Conservation (phyloP, 371 early-diverging fungal genomes). For the Mortierella sp. region DNA sequence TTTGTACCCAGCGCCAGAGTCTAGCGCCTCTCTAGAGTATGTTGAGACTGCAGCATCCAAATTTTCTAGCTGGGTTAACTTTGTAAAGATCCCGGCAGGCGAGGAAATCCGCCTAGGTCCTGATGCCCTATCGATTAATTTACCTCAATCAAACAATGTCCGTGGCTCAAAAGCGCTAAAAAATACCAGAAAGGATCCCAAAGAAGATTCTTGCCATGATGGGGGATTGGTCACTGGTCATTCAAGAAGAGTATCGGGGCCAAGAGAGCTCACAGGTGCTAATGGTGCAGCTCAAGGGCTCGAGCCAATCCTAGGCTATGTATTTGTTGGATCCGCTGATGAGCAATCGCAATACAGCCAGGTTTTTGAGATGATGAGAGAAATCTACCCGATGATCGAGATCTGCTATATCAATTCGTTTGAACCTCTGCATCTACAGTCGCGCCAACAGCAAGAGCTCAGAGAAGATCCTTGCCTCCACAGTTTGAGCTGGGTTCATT, state of each 20-base stretch:
- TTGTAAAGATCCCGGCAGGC: slow-evolving; percentile 42
- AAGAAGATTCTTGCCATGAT: slow-evolving; percentile 4
- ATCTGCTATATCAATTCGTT: slow-evolving; percentile 55
- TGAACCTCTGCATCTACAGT: slow-evolving; percentile 38
- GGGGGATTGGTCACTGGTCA: slow-evolving; percentile 38
- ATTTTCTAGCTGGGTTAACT: slow-evolving; percentile 55
- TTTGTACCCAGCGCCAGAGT: slow-evolving; percentile 38
- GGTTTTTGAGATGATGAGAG: slow-evolving; percentile 40
- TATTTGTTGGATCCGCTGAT: slow-evolving; percentile 48
- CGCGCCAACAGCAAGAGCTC: slow-evolving; percentile 36
- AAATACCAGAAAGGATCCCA: neutral
- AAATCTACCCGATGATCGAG: slow-evolving; percentile 37
- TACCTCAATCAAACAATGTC: slow-evolving; percentile 4
- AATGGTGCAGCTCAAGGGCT: neutral
- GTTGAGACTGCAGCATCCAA: slow-evolving; percentile 44
- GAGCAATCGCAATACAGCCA: slow-evolving; percentile 52
- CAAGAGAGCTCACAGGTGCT: neutral
- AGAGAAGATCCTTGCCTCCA: slow-evolving; percentile 42
- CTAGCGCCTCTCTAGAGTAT: slow-evolving; percentile 12
- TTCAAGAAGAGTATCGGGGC: neutral
- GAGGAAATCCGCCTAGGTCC: slow-evolving; percentile 29
- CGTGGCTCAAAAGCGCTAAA: slow-evolving; percentile 12
- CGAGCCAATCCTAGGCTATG: slow-evolving; percentile 40
- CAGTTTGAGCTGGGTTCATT: slow-evolving; percentile 53
- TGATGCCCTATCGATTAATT: slow-evolving; percentile 8